Evolutionary conservation across 768 basidiomycete genomes (phyloP), one percentile per base, ranked within the genome.

Genomic region (Sutorius australiensis): DNA sequence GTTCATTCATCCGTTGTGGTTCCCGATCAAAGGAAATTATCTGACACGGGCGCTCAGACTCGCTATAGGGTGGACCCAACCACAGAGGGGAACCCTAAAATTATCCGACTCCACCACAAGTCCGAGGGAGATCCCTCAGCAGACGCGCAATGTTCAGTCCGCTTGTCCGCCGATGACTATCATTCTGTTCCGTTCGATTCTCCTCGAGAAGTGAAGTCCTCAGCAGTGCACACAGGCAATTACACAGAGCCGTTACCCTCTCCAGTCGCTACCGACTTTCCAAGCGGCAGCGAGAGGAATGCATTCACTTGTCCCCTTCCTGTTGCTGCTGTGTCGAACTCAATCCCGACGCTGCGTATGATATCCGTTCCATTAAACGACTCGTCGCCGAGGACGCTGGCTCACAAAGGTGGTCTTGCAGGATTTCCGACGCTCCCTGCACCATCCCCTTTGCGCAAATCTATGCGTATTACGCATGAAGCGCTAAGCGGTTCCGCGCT

Each of bases 401-500:
- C 62, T 40, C 73, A 75, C 24, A 84, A 79, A 54, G 63, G 67
- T 43, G 72, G 70, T 53, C 51, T 73, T 8, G 50, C 77, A 0
- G 74, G 75, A 37, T 84, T 88, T 59, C 83, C 86, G 2, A 72
- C 74, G n/a, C 75, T 89, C 30, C 86, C 87, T 21, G 83, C 80
- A 5, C 86, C 87, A 2, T 77, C 83, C 46, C 82, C 86, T 5
- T 69, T 88, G 46, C 81, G 83, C 24, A 90, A 89, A 69, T 87
- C 86, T 0, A 77, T 80, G 55, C 80, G 80, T 24, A 60, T 73
- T 12, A 60, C 72, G 32, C 75, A 75, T 17, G 86, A 85, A 17
- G 65, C 76, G 38, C 74, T 73, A 1, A 54, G 62, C 10, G 68
- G 68, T 37, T 42, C 62, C 19, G 57, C 67, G 31, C 53, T 72